Base-by-base conservation (phyloP, 306 rosid genomes). In the Lathyrus aphaca region DNA sequence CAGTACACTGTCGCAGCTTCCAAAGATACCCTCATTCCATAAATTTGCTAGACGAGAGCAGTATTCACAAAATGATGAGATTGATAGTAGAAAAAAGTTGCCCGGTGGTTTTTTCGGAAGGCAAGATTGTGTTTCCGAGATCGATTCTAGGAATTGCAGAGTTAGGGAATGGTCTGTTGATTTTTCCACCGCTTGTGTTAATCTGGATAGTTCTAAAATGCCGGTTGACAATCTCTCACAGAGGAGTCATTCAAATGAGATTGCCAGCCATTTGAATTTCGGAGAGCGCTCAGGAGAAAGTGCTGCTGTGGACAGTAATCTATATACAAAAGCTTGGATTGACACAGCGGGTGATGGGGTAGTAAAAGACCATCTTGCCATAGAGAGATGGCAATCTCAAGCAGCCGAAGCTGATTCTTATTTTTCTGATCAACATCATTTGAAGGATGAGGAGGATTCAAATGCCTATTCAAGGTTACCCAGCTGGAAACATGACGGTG, bases 381-480 rank as follows among this genome's bases (percentile, higher is more conserved):
- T 95, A 71, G 99, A 95, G 81, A 95, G 97, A 83, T 95, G 99
- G 99, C 97, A 89, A 78, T 86, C 96, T 64, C 97, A 95, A 83
- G 95, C 99, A 69, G 99, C 96, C 64, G 99, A 89, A 42, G 96
- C 91, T 64, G 93, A 87, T 77, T 82, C 87, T 73, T 73, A 74
- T 71, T 91, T 81, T 79, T 91, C 79, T 30, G 75, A 69, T 68
- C 83, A 88, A 21, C 72, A 67, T 59, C 83, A 84, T 78, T 63
- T 83, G 80, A 83, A 81, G 77, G 99, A 95, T 9, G 99, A 91
- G 83, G 99, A 91, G 80, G 95, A 89, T 77, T 95, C 99, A 64
- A 91, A 87, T 85, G 84, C 91, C 15, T 77, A 81, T 83, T 87
- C 90, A n/a, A 89, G 83, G 73, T 53, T 81, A 76, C 88, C 90